Percentiles rank a stretch among this genome's conserved stretches.
phyloP scores from a whole-genome alignment of 495 filamentous ascomycete genomes.

The Lasiosphaeria ovina region DNA sequence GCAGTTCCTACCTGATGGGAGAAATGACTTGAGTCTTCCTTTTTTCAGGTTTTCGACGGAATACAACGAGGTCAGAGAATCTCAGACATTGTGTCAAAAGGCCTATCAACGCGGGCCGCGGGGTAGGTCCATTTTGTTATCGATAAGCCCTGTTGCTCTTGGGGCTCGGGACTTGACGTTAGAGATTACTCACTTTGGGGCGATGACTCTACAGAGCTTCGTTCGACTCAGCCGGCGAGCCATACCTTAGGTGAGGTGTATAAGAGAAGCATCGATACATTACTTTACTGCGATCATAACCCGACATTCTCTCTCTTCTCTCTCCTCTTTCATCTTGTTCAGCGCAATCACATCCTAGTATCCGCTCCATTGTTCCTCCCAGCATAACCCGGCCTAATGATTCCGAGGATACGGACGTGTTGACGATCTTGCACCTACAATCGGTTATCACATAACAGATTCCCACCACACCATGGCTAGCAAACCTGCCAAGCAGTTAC shows the following conservation, averaged over 20 bases:
- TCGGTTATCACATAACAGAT: constrained; percentile 19
- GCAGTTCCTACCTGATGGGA: no score
- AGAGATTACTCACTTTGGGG: constrained; percentile 5
- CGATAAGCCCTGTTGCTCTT: constrained; percentile 13
- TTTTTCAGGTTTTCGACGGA: no score
- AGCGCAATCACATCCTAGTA: no score
- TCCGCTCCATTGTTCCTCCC: not conserved
- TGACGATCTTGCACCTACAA: not conserved
- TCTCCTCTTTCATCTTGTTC: not conserved
- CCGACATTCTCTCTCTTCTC: not conserved
- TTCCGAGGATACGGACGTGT: constrained; percentile 16
- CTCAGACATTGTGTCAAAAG: not conserved
- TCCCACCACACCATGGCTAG: constrained; percentile 50
- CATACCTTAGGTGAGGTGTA: not conserved
- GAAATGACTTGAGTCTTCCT: no score
- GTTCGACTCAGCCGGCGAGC: constrained; percentile 36
- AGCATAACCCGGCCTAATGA: constrained; percentile 14
- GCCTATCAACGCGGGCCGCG: not conserved
- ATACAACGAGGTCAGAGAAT: not conserved
- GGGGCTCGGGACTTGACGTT: not conserved
- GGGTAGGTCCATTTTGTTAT: constrained; percentile 8
- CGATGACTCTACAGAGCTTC: constrained; percentile 27
- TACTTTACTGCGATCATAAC: not conserved
- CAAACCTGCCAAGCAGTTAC: constrained; percentile 58
- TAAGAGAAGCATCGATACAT: not conserved